A percentile compares a stretch with the other conserved stretches of the same genome.
These are phyloP conservation scores for Phytopythium sindhum DNA, from an alignment of 352 stramenopile species.

Conservation along the genomic window DNA sequence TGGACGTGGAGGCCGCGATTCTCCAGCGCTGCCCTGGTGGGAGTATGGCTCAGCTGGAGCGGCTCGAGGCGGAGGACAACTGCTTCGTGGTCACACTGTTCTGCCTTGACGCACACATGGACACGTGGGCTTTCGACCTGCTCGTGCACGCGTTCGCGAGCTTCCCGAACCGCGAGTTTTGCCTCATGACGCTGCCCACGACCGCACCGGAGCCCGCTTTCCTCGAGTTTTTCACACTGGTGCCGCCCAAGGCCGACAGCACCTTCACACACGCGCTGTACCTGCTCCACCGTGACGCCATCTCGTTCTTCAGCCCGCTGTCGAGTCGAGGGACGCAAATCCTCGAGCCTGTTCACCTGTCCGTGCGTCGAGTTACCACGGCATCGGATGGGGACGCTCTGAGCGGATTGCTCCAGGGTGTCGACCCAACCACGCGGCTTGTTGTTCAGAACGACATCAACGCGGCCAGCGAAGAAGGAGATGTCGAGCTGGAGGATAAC, in stretches of 20 bases:
- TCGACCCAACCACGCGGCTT: slow-evolving; percentile 28
- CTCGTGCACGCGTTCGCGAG: slow-evolving; percentile 48
- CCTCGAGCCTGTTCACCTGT: slow-evolving; percentile 30
- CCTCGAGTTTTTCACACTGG: slow-evolving; percentile 40
- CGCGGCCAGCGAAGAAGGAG: slow-evolving; percentile 40
- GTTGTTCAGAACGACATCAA: slow-evolving; percentile 33
- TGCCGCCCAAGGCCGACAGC: slow-evolving; percentile 32
- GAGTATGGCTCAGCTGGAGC: slow-evolving; percentile 23
- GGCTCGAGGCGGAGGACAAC: slow-evolving; percentile 40
- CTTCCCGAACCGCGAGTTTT: slow-evolving; percentile 53
- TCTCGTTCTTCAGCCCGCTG: slow-evolving; percentile 48
- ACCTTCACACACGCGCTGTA: slow-evolving; percentile 62
- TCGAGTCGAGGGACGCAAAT: slow-evolving; percentile 23
- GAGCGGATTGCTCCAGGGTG: slow-evolving; percentile 12
- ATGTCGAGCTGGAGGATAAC: slow-evolving; percentile 67
- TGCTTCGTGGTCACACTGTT: slow-evolving; percentile 67
- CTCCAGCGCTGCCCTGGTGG: slow-evolving; percentile 22
- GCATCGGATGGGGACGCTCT: slow-evolving; percentile 13
- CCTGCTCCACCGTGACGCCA: slow-evolving; percentile 47
- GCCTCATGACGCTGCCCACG: slow-evolving; percentile 51
- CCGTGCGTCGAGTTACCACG: slow-evolving; percentile 26
- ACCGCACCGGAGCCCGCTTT: slow-evolving; percentile 43
- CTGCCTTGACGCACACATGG: slow-evolving; percentile 50
- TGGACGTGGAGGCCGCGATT: slow-evolving; percentile 27
- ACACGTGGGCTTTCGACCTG: slow-evolving; percentile 37